Evolutionary conservation across 2,329 filamentous ascomycete species (phyloP), one percentile per base, ranked within the genome.

Genomic region (Colletotrichum sidae): DNA sequence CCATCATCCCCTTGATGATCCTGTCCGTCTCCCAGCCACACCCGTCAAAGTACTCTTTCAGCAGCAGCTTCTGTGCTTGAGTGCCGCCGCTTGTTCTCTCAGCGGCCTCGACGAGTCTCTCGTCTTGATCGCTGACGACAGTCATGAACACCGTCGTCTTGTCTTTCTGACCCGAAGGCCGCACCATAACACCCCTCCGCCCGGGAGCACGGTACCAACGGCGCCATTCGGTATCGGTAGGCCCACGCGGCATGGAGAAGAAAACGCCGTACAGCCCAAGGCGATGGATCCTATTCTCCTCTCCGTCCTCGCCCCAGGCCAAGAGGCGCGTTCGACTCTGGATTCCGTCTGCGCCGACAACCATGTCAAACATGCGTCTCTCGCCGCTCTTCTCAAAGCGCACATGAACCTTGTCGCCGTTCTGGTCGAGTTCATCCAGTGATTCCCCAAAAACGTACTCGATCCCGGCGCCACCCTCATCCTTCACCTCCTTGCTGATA

Each of bases 271-370:
- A 80, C 49, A 77, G 53, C 11, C 72, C 72, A 12, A 78, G 68
- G 15, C 67, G 68, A 17, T 72, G 72, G 38, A 78, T 73, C 8
- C 69, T 55, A 3, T 70, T 68, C 2, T 72, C 62, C 15, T 72
- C 71, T 8, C 69, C 70, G 4, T 71, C 70, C 8, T 69, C 61
- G 9, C 75, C 74, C 68, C 77, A 71, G 6, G 80, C 73, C 45
- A 75, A 70, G n/a, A 73, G 76, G 8, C 84, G 77, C n/a, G 83
- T 81, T 37, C 77, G 77, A 4, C 83, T 87, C 8, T 79, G 77
- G 39, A 83, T 80, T 0, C 86, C 86, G 69, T 89, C 86, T 4
- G 85, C 84, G 10, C 82, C 85, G 47, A 88, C 78, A 0, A 88
- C 73, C 0, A 88, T 66, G 70, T 88, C 85, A 66, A 79, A 88